Evolutionary conservation across 164 flowering plant species (phyloP).

Genomic region (Vitis amurensis): DNA sequence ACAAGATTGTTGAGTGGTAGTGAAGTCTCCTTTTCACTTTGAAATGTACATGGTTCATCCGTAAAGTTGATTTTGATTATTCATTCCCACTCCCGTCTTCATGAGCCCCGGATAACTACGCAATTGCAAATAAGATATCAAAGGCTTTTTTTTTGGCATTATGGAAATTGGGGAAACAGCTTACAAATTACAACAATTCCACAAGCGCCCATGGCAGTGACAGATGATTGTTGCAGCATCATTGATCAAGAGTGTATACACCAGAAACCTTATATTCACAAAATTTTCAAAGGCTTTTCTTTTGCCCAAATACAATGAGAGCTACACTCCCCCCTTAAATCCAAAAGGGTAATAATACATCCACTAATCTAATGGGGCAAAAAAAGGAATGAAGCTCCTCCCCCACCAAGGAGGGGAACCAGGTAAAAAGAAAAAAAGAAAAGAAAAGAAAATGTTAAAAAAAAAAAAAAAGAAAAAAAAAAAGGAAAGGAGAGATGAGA

Average conservation of each 20-base stretch:
- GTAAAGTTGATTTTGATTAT: too few species aligned
- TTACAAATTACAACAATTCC: slow-evolving; percentile 15
- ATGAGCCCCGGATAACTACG: too few species aligned
- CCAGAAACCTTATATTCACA: slow-evolving; percentile 40
- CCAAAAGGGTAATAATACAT: slow-evolving; percentile 38
- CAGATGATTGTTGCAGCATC: slow-evolving; percentile 12
- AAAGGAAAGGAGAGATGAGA: slow-evolving; percentile 27
- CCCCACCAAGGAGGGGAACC: slow-evolving; percentile 9
- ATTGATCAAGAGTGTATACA: slow-evolving; percentile 9
- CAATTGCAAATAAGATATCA: neutral
- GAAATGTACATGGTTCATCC: too few species aligned
- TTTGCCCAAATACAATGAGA: slow-evolving; percentile 42
- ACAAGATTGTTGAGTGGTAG: too few species aligned
- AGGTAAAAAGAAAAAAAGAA: neutral
- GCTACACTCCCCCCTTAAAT: slow-evolving; percentile 23
- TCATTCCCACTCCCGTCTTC: too few species aligned
- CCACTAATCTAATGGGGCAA: slow-evolving; percentile 36
- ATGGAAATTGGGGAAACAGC: slow-evolving; percentile 1
- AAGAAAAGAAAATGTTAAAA: neutral
- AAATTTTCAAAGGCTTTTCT: slow-evolving; percentile 27
- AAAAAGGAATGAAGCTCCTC: slow-evolving; percentile 27
- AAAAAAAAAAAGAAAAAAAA: neutral
- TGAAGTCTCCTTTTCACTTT: too few species aligned
- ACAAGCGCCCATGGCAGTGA: slow-evolving; percentile 6
- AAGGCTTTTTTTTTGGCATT: slow-evolving; percentile 5